Base-by-base conservation (phyloP, 1,284 basidiomycete genomes). In the Papiliotrema nemorosa region DNA sequence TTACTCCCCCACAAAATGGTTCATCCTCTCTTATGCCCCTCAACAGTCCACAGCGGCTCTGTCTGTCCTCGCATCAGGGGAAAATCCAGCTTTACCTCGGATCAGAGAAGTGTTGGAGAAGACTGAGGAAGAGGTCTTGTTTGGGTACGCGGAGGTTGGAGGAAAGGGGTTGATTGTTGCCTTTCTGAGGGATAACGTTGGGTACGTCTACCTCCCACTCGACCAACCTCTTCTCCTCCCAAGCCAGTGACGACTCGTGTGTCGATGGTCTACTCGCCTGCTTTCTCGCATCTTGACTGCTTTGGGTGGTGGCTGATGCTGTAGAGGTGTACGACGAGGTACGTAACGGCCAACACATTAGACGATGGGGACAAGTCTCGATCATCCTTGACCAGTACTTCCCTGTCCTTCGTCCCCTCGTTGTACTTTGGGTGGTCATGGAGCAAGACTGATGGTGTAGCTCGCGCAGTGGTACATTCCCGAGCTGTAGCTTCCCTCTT, bases 401-500 rank as follows among this genome's bases (percentile, higher is more conserved):
- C 29, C 14, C 29, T 31, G 9, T 31, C 14, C 29, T 31, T 26
- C 24, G 3, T 14, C 13, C 25, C 22, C 9, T 9, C 39, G 18
- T 9, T 22, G 21, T 22, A 20, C 9, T n/a, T 27, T 10, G 43
- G 6, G 24, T 3, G 20, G 10, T 26, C 3, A 26, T 13, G 13
- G 5, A 26, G 31, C 42, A 16, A 16, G 10, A 21, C 22, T 49
- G 39, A 42, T 40, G 4, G 35, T 10, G 4, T 37, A 59, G 61
- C 61, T 22, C 47, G 59, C 18, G 60, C 60, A 2, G 58, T 64
- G 21, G 58, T 64, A 2, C 63, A 64, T 44, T 57, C 58, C 14
- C 45, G 63, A 36, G 54, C 63, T 7, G 57, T 64, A 16, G 63
- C 60, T 2, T 50, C 54, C 3, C 50, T 64, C 12, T 64, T 64